Evolutionary conservation across 257 asterid genomes (phyloP).

Genomic region (Solanum gracilifrons): DNA sequence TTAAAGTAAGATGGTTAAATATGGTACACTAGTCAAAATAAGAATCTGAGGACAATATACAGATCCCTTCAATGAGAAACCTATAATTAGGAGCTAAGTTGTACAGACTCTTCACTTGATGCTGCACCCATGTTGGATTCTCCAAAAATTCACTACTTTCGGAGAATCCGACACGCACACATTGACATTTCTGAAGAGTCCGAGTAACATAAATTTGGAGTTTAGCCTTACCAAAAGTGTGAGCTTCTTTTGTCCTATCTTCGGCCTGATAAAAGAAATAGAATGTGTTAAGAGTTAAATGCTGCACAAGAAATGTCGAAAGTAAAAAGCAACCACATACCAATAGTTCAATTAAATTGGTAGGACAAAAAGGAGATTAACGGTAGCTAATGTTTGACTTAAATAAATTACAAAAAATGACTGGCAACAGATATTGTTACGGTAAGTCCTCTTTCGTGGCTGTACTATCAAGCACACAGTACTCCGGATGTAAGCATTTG

Average conservation of each 20-base stretch:
- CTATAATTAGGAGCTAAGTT: neutral
- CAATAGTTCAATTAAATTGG: neutral
- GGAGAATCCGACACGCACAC: neutral
- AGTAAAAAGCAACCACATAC: neutral
- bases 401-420: neutral
- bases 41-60: neutral
- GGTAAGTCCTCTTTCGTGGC: neutral
- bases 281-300: neutral
- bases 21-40: neutral
- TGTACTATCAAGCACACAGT: neutral
- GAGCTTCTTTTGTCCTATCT: slow-evolving; percentile 24
- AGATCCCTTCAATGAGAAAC: neutral
- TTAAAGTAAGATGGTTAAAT: neutral
- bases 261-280: slow-evolving; percentile 20
- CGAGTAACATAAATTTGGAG: neutral
- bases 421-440: neutral
- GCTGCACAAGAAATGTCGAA: neutral
- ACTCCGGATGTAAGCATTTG: neutral
- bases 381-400: neutral
- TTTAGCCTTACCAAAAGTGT: slow-evolving; percentile 26
- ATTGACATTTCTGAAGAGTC: neutral
- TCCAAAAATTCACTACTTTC: neutral
- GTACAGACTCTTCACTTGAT: neutral
- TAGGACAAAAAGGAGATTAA: neutral
- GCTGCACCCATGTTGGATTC: neutral